Conservation (phyloP, 305 asterid species). For the Ajuga reptans region DNA sequence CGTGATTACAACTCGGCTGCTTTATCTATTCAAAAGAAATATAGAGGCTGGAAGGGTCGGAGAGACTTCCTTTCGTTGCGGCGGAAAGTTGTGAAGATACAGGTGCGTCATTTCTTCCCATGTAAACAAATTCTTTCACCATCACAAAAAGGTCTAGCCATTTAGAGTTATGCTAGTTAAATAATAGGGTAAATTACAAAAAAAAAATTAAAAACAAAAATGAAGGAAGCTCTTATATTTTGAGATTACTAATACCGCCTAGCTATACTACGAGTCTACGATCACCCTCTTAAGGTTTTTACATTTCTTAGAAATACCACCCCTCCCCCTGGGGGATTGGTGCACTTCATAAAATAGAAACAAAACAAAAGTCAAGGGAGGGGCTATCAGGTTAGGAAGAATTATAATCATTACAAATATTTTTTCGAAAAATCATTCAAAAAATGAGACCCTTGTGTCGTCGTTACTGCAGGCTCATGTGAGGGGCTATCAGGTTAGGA, state of each 20-base stretch:
- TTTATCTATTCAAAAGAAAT: slow-evolving; percentile 81
- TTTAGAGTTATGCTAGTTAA: not conserved
- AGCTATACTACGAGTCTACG: not conserved
- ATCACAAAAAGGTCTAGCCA: not conserved
- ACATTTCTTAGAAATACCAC: too few species aligned
- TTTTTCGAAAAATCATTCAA: not conserved
- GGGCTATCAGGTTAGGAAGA: too few species aligned
- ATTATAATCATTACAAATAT: too few species aligned
- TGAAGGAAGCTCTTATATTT: too few species aligned
- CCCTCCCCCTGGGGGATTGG: too few species aligned
- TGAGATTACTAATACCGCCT: too few species aligned
- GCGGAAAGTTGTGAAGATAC: slow-evolving; percentile 91
- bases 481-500: slow-evolving; percentile 89
- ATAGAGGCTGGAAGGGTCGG: slow-evolving; percentile 87
- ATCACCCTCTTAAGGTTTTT: not conserved
- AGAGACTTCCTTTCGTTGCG: slow-evolving; percentile 79
- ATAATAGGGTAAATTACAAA: not conserved
- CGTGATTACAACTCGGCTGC: slow-evolving; percentile 77
- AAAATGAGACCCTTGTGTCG: not conserved
- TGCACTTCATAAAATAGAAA: too few species aligned
- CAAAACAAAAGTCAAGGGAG: too few species aligned
- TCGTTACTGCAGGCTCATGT: slow-evolving; percentile 75
- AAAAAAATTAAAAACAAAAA: too few species aligned
- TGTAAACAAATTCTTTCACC: not conserved
- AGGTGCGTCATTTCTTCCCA: slow-evolving; percentile 41